Evolutionary conservation across 108 stramenopile genomes (phyloP).

Genomic region (Cyclotella distinguenda): DNA sequence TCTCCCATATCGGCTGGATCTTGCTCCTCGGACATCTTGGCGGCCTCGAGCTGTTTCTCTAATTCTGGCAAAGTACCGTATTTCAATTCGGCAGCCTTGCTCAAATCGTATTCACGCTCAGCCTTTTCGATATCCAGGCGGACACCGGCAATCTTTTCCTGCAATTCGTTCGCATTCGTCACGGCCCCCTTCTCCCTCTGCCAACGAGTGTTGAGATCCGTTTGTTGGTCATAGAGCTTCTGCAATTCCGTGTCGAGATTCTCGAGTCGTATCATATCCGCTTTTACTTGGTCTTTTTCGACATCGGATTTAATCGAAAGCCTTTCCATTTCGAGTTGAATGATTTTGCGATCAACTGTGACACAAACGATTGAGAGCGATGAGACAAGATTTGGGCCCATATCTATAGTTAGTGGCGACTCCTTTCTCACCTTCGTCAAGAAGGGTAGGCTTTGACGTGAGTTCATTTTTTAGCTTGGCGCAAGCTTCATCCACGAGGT

Average conservation of each 20-base stretch:
- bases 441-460: conserved; percentile 73
- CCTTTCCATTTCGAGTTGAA: conserved; percentile 95
- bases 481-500: conserved; percentile 98
- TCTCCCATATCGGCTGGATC: conserved; percentile 5
- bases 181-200: conserved; percentile 84
- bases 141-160: conserved; percentile 87
- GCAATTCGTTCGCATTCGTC: conserved; percentile 66
- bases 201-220: conserved; percentile 81
- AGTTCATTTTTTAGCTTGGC: conserved; percentile 89
- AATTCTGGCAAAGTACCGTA: conserved; percentile 86
- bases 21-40: conserved; percentile 49
- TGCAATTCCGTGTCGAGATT: conserved; percentile 72
- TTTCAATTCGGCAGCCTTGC: conserved; percentile 93
- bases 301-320: conserved; percentile 81
- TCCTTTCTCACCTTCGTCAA: too few species aligned
- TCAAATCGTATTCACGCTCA: conserved; percentile 94
- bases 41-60: conserved; percentile 61
- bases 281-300: conserved; percentile 52
- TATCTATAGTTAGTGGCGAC: too few species aligned
- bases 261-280: conserved; percentile 57
- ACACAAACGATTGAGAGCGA: too few species aligned
- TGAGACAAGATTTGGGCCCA: too few species aligned
- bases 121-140: conserved; percentile 88
- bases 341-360: conserved; percentile 93
- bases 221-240: conserved; percentile 67